phyloP scores from a whole-genome alignment of 164 flowering plant genomes.

The Annona cherimola region DNA sequence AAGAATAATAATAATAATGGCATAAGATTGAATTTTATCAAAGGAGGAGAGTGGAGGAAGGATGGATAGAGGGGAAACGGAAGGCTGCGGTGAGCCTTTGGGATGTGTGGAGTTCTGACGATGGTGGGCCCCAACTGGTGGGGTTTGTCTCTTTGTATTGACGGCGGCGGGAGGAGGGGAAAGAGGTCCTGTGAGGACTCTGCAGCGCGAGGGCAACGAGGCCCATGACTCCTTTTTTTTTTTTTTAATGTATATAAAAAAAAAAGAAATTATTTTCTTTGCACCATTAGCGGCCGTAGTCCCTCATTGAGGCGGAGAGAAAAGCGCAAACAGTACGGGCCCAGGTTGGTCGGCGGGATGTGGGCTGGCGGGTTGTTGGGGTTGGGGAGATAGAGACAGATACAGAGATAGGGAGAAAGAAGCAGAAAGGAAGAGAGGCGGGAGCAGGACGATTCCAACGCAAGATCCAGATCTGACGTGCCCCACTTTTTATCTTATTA shows the following conservation, averaged over 20 bases:
- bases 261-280: no score
- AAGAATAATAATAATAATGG: neutral
- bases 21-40: neutral
- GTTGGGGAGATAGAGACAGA: neutral
- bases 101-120: neutral
- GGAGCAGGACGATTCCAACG: no score
- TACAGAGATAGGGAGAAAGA: neutral
- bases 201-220: no score
- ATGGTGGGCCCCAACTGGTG: neutral
- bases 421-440: neutral
- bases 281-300: neutral
- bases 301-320: neutral
- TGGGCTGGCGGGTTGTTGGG: neutral
- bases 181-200: no score
- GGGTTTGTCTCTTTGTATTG: neutral
- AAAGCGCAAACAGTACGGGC: neutral
- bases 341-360: neutral
- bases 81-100: constrained; percentile 1
- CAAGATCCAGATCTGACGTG: no score
- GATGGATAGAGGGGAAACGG: neutral
- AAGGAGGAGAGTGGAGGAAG: neutral
- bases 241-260: no score
- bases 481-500: no score
- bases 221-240: no score
- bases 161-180: neutral